A percentile compares a stretch with the other conserved stretches of the same genome.
These are phyloP conservation scores for Coniochaeta hoffmannii DNA, from an alignment of 2,329 filamentous ascomycete species.

Conservation along the genomic window DNA sequence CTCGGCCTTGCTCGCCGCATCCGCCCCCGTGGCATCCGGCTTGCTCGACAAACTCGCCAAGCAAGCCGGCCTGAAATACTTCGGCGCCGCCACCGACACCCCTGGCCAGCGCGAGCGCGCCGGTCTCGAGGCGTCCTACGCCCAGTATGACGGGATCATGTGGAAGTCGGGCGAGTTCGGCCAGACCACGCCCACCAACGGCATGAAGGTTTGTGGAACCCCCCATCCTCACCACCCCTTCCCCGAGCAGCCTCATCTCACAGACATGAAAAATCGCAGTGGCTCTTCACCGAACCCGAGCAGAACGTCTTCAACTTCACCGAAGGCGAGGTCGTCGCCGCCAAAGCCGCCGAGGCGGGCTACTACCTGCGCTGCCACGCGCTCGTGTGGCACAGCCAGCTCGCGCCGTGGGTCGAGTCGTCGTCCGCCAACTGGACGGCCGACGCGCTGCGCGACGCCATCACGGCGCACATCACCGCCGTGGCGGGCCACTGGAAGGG, in stretches of 20 bases:
- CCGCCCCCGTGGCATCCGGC: slow-evolving; percentile 19
- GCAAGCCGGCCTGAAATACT: slow-evolving; percentile 48
- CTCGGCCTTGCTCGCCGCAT: slow-evolving; percentile 18
- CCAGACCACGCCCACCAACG: slow-evolving; percentile 53
- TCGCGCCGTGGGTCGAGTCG: slow-evolving; percentile 44
- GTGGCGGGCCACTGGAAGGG: slow-evolving; percentile 39
- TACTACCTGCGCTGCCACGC: slow-evolving; percentile 53
- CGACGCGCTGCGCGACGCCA: slow-evolving; percentile 37
- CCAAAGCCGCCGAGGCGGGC: slow-evolving; percentile 31
- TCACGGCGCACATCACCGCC: slow-evolving; percentile 45
- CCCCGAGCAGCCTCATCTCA: too few relatives aligned
- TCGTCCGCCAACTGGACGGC: slow-evolving; percentile 42
- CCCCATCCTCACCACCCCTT: background rate
- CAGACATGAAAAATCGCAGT: slow-evolving; percentile 27
- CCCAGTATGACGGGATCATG: slow-evolving; percentile 45
- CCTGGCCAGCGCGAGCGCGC: slow-evolving; percentile 29
- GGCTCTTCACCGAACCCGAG: slow-evolving; percentile 52
- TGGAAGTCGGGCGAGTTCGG: slow-evolving; percentile 50
- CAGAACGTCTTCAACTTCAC: slow-evolving; percentile 54
- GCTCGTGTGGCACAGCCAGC: slow-evolving; percentile 36
- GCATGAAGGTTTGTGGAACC: slow-evolving; percentile 33
- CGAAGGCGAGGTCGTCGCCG: slow-evolving; percentile 42
- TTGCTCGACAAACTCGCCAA: slow-evolving; percentile 42
- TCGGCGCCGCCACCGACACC: slow-evolving; percentile 54
- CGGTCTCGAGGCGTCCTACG: slow-evolving; percentile 42